A percentile compares a stretch with the other conserved stretches of the same genome.
These are phyloP conservation scores for Volvox africanus DNA, from an alignment of 139 green algal genomes.

Conservation along the genomic window DNA sequence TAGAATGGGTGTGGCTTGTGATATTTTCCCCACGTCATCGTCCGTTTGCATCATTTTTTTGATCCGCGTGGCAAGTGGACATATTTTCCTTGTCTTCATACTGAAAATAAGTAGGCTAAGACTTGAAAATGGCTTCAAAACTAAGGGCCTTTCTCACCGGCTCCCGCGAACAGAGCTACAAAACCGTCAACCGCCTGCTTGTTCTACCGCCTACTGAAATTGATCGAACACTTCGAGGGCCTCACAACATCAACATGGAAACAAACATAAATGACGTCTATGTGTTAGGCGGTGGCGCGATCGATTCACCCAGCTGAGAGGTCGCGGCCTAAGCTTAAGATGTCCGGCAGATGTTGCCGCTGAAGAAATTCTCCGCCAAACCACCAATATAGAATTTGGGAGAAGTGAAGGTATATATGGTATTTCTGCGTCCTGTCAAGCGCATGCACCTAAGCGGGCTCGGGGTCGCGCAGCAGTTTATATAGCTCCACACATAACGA, in stretches of 20 bases:
- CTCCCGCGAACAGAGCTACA: not conserved
- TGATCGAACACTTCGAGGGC: not conserved
- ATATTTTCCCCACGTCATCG: conserved; percentile 96
- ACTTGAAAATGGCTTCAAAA: not conserved
- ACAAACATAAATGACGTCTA: too few relatives aligned
- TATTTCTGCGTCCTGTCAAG: not conserved
- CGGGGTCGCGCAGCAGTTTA: not conserved
- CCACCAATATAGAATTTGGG: too few relatives aligned
- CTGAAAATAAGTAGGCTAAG: not conserved
- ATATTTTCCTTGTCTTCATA: conserved; percentile 63
- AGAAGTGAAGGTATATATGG: too few relatives aligned
- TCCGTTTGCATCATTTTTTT: conserved; percentile 97
- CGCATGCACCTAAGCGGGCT: not conserved
- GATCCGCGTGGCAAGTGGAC: conserved; percentile 82
- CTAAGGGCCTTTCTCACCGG: not conserved
- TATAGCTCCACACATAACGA: not conserved
- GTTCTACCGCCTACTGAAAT: not conserved
- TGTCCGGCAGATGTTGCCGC: not conserved
- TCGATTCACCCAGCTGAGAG: not conserved
- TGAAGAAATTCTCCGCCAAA: too few relatives aligned
- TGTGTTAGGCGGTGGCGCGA: too few relatives aligned
- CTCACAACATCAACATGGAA: too few relatives aligned
- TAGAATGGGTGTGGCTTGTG: conserved; percentile 87
- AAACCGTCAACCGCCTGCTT: not conserved
- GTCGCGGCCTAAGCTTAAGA: not conserved